Percentiles rank a stretch among this genome's conserved stretches.
These are phyloP conservation scores for Cadophora luteo-olivacea DNA, from an alignment of 2,329 filamentous ascomycete species.

Conservation along the genomic window DNA sequence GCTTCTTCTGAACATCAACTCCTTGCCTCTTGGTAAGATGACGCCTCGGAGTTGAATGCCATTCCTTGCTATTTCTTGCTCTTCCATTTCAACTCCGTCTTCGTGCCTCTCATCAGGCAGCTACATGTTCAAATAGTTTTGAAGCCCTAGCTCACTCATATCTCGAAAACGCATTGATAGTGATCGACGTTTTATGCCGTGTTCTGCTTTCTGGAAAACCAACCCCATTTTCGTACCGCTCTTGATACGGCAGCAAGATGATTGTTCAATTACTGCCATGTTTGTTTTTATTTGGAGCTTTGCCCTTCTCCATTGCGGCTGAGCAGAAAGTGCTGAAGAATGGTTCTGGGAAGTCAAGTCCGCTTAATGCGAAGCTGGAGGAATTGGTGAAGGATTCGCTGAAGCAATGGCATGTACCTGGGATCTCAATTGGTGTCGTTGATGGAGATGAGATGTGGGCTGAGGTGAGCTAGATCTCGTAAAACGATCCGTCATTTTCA, in stretches of 20 bases:
- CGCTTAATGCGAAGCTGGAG: slow-evolving; percentile 8
- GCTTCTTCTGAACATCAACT: slow-evolving; percentile 3
- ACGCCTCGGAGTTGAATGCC: background rate
- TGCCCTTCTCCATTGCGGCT: background rate
- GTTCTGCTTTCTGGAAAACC: background rate
- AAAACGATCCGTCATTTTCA: background rate
- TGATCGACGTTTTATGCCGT: background rate
- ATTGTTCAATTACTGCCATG: background rate
- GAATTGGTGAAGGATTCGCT: slow-evolving; percentile 5
- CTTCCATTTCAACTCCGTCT: background rate
- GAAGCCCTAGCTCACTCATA: background rate
- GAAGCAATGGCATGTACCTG: slow-evolving; percentile 54
- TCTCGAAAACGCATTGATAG: background rate
- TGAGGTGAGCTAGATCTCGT: slow-evolving; percentile 44
- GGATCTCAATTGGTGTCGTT: slow-evolving; percentile 55
- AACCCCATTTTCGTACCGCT: too few relatives aligned
- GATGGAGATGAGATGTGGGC: slow-evolving; percentile 52
- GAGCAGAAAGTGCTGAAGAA: slow-evolving; percentile 25
- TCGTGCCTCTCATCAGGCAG: background rate
- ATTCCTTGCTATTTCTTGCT: background rate
- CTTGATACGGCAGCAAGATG: background rate
- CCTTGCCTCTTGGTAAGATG: background rate
- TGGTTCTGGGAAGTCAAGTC: slow-evolving; percentile 6
- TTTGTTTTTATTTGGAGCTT: slow-evolving; percentile 1
- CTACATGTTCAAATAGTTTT: background rate